Base-by-base conservation (phyloP, 2,329 filamentous ascomycete genomes). In the Beauveria scarabaeidicola region DNA sequence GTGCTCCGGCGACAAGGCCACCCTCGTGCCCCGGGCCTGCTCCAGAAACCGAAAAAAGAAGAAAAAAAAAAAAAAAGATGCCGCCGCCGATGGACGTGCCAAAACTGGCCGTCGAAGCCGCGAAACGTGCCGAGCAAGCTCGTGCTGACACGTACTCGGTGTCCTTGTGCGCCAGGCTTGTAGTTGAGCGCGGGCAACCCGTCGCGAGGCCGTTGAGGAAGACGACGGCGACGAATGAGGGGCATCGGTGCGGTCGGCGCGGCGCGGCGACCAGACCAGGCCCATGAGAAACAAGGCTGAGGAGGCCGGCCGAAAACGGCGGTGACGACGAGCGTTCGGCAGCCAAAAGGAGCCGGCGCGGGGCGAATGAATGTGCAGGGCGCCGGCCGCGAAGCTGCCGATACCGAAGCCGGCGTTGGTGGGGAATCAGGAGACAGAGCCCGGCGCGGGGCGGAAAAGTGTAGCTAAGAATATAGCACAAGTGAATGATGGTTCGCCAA, bases 71-170 rank as follows among this genome's bases (percentile, higher is more conserved):
- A 44, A 81, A 78, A 68, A 92, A 93, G 57, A 89, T 77, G 0
- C 90, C 90, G 3, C 90, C 90, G 2, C 89, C 89, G 52, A 93
- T 87, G 0, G 90, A 84, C 1, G 87, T 88, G 3, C 90, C 90
- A 66, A 95, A 94, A 55, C 85, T 88, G 15, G 15, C 89, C 89
- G 0, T 89, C 88, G 63, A 94, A 92, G 5, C 89, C 89, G 4
- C 91, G 81, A 72, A 93, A 93, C 1, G 90, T 95, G 29, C 87
- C 84, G 4, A 93, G 73, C 46, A 96, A 76, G 13, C 89, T 88
- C 0, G 87, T 90, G 3, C 88, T 84, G 53, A 94, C 84, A 94
- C 84, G 67, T 89, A 91, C 66, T 92, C 88, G 1, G 85, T 83
- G 7, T 82, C 78, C 0, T 82, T 77, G 67, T 95, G 91, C 0